Percentiles rank a stretch among this genome's conserved stretches.
These are phyloP conservation scores for Nakazawaea ishiwadae DNA, from an alignment of 805 yeast genomes.

Conservation along the genomic window DNA sequence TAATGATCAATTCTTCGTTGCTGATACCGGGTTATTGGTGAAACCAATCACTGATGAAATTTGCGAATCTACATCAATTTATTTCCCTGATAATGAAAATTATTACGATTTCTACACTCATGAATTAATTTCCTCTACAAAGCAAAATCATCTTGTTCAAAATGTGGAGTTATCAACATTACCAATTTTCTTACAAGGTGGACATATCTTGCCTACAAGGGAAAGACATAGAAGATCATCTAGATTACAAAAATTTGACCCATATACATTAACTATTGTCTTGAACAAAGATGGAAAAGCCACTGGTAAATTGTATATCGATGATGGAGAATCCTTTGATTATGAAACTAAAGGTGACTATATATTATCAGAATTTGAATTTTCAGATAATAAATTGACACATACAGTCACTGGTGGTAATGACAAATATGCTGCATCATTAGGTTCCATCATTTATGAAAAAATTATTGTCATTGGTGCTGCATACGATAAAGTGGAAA, in stretches of 20 bases:
- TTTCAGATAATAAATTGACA: slow-evolving; percentile 28
- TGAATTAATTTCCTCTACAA: slow-evolving; percentile 21
- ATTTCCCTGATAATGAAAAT: slow-evolving; percentile 49
- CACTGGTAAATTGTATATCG: slow-evolving; percentile 62
- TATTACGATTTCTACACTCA: slow-evolving; percentile 51
- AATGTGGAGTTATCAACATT: slow-evolving; percentile 51
- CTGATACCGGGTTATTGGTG: slow-evolving; percentile 64
- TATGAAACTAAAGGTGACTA: slow-evolving; percentile 49
- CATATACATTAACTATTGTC: slow-evolving; percentile 70
- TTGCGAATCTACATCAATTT: slow-evolving; percentile 33
- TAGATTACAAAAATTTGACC: slow-evolving; percentile 70
- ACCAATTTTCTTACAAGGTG: slow-evolving; percentile 78
- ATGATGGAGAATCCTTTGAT: slow-evolving; percentile 76
- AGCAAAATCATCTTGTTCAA: slow-evolving; percentile 34
- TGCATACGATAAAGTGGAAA: not conserved
- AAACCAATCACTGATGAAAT: slow-evolving; percentile 72
- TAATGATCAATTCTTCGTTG: slow-evolving; percentile 83
- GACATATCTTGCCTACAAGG: slow-evolving; percentile 62
- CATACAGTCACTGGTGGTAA: slow-evolving; percentile 23
- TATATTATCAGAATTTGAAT: slow-evolving; percentile 36
- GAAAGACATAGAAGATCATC: slow-evolving; percentile 79
- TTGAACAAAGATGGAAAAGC: slow-evolving; percentile 41
- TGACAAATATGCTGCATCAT: slow-evolving; percentile 17
- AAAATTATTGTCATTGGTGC: slow-evolving; percentile 47
- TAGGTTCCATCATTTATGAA: slow-evolving; percentile 44